Conservation (phyloP, 2,329 filamentous ascomycete species). For the Lithohypha guttulata region DNA sequence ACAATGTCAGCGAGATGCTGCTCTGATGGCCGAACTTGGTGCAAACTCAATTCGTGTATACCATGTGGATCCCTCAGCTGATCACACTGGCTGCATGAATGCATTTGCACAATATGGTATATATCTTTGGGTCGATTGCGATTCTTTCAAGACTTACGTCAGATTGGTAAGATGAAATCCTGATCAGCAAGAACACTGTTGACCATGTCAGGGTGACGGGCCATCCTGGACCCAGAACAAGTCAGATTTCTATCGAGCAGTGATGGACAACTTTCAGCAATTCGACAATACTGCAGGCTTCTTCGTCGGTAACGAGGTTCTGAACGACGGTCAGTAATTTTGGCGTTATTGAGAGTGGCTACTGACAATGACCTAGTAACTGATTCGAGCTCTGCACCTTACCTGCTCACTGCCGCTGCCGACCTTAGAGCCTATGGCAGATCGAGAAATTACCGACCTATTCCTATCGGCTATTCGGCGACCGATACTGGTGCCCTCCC, state of each 20-base stretch:
- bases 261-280: constrained; percentile 65
- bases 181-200: neutral
- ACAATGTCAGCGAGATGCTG: constrained; percentile 66
- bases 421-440: constrained; percentile 77
- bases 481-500: constrained; percentile 66
- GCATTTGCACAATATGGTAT: constrained; percentile 71
- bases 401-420: constrained; percentile 67
- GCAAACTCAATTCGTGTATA: constrained; percentile 81
- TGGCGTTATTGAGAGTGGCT: neutral
- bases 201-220: constrained; percentile 33
- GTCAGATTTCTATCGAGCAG: constrained; percentile 54
- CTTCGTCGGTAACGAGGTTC: constrained; percentile 79
- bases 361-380: constrained; percentile 25
- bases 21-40: constrained; percentile 68
- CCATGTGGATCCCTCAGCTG: constrained; percentile 60
- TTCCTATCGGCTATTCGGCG: constrained; percentile 78
- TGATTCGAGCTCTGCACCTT: constrained; percentile 59
- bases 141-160: constrained; percentile 37
- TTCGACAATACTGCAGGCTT: constrained; percentile 76
- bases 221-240: constrained; percentile 66
- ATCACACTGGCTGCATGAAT: constrained; percentile 73
- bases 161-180: constrained; percentile 27
- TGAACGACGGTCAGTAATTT: constrained; percentile 41
- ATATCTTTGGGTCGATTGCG: constrained; percentile 75
- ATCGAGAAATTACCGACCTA: constrained; percentile 63